A percentile compares a stretch with the other conserved stretches of the same genome.
Evolutionary conservation across 2,329 filamentous ascomycete species (phyloP).

Genomic region (Coleophoma eucalyptorum): DNA sequence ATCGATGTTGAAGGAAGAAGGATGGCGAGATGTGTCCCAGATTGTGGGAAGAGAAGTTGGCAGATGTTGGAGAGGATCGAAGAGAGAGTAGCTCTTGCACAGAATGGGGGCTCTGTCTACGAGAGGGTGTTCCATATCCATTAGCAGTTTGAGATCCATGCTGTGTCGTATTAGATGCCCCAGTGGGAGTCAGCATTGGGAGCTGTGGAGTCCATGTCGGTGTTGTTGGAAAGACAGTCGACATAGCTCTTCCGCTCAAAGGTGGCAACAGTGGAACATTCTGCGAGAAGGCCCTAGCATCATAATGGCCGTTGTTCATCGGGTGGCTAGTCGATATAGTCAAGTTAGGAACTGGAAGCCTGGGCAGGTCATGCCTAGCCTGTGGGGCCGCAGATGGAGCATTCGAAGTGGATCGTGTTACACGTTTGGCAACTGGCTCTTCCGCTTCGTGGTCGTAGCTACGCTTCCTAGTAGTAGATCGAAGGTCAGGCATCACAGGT

Average conservation of each 20-base stretch:
- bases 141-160: constrained; percentile 14
- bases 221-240: constrained; percentile 64
- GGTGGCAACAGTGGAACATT: constrained; percentile 24
- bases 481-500: constrained; percentile 32
- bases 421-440: constrained; percentile 52
- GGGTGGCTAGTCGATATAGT: constrained; percentile 35
- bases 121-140: constrained; percentile 29
- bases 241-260: constrained; percentile 58
- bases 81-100: constrained; percentile 27
- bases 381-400: constrained; percentile 7
- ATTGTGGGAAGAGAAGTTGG: constrained; percentile 39
- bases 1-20: constrained; percentile 80
- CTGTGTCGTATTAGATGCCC: constrained; percentile 9
- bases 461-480: constrained; percentile 45
- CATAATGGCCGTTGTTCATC: constrained; percentile 16
- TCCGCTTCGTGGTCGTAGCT: constrained; percentile 49
- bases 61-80: constrained; percentile 30
- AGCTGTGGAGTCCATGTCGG: constrained; percentile 41
- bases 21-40: constrained; percentile 66
- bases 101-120: constrained; percentile 25
- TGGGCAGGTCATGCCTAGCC: constrained; percentile 34
- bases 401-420: constrained; percentile 19
- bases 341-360: constrained; percentile 70
- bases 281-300: constrained; percentile 14
- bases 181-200: constrained; percentile 27